These are phyloP conservation scores for Boletellus sp. DNA, from an alignment of 768 basidiomycete genomes.

Conservation along the genomic window DNA sequence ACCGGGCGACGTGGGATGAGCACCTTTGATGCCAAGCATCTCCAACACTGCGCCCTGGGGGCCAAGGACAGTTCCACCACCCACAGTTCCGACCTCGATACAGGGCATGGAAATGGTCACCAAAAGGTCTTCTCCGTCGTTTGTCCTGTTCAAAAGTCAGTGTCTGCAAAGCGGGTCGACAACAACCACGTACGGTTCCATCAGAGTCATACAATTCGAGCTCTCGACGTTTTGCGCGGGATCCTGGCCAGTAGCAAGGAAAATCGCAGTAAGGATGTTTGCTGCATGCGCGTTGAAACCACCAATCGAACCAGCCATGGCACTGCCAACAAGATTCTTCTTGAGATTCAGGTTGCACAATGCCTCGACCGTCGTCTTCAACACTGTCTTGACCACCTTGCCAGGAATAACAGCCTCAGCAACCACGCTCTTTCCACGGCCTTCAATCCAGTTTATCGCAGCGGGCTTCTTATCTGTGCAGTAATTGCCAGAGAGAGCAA, in stretches of 20 bases:
- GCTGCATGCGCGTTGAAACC: conserved; percentile 99
- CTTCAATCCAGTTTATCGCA: conserved; percentile 99
- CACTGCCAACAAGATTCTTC: conserved; percentile 97
- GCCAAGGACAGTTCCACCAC: conserved; percentile 89
- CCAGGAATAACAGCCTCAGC: conserved; percentile 94
- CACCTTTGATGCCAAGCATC: conserved; percentile 89
- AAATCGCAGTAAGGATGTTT: conserved; percentile 94
- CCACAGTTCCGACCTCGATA: conserved; percentile 97
- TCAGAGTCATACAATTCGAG: conserved; percentile 96
- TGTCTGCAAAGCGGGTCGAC: neutral
- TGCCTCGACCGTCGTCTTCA: conserved; percentile 92
- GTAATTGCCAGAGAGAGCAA: conserved; percentile 94
- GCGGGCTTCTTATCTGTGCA: conserved; percentile 99
- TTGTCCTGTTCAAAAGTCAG: conserved; percentile 50
- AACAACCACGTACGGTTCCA: conserved; percentile 79
- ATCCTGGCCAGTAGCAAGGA: conserved; percentile 95
- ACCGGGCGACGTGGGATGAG: conserved; percentile 83
- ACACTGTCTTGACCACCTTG: conserved; percentile 77
- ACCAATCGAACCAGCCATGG: conserved; percentile 97
- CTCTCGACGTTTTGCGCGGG: conserved; percentile 99
- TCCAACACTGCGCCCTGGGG: conserved; percentile 91
- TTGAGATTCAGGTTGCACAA: conserved; percentile 89
- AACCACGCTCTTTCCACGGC: conserved; percentile 95
- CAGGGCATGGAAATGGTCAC: conserved; percentile 98
- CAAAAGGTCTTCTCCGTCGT: conserved; percentile 85